Evolutionary conservation across 2,329 filamentous ascomycete species (phyloP).

Genomic region (Aspergillus japonicus): DNA sequence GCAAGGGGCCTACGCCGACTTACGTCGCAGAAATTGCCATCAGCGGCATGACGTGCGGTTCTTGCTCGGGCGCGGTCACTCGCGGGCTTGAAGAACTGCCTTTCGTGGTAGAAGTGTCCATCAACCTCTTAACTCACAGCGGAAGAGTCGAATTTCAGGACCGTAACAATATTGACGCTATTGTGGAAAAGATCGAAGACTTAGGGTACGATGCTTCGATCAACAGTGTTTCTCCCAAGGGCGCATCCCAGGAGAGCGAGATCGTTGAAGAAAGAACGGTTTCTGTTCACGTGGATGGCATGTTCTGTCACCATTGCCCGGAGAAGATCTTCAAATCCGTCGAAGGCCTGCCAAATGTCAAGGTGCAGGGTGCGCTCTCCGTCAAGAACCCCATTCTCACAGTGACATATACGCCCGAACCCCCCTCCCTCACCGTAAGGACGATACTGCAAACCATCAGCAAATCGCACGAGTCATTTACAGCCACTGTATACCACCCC

Average conservation of each 20-base stretch:
- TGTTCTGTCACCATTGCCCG: constrained; percentile 73
- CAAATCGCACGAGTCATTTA: constrained; percentile 64
- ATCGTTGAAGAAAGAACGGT: constrained; percentile 53
- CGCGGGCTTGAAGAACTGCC: constrained; percentile 46
- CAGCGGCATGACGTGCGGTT: constrained; percentile 59
- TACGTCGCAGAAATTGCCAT: constrained; percentile 51
- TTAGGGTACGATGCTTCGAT: constrained; percentile 66
- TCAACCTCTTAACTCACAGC: constrained; percentile 54
- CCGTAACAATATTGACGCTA: constrained; percentile 45
- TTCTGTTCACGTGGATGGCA: constrained; percentile 66
- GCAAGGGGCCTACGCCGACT: constrained; percentile 3
- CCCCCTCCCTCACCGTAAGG: constrained; percentile 71
- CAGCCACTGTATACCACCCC: constrained; percentile 70
- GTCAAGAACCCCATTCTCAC: constrained; percentile 65
- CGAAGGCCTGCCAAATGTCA: constrained; percentile 50
- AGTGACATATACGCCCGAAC: constrained; percentile 67
- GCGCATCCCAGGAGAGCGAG: constrained; percentile 32
- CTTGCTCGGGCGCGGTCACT: constrained; percentile 53
- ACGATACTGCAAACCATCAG: constrained; percentile 69
- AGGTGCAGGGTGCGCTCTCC: constrained; percentile 48
- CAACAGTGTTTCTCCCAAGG: constrained; percentile 42
- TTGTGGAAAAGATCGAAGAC: constrained; percentile 53
- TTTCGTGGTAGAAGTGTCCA: constrained; percentile 49
- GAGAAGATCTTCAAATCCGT: constrained; percentile 41
- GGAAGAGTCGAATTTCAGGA: constrained; percentile 50